phyloP scores from a whole-genome alignment of 306 rosid species.

The Begonia loranthoides region DNA sequence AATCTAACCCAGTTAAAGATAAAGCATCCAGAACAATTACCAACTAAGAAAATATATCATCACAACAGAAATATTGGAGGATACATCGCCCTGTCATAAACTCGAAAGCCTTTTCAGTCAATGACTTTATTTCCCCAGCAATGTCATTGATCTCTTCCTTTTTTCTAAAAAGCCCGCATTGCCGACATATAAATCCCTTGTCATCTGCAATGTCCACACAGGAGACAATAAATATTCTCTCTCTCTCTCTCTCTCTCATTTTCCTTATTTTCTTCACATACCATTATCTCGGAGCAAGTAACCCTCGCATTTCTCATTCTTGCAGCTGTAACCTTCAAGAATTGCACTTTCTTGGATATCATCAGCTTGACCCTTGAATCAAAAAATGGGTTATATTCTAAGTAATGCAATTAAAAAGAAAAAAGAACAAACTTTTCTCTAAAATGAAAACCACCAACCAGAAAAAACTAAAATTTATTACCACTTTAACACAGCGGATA shows the following conservation, averaged over 20 bases:
- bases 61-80: conserved; percentile 20
- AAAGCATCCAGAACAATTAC: conserved; percentile 17
- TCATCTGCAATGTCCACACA: conserved; percentile 32
- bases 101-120: conserved; percentile 36
- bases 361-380: conserved; percentile 53
- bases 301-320: conserved; percentile 51
- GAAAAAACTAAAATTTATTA: conserved; percentile 21
- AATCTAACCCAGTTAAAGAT: conserved; percentile 52
- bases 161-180: conserved; percentile 53
- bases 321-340: conserved; percentile 81
- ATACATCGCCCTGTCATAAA: conserved; percentile 39
- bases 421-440: conserved; percentile 4
- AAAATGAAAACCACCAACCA: conserved; percentile 4
- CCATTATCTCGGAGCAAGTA: conserved; percentile 68
- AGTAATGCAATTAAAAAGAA: conserved; percentile 1
- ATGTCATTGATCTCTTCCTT: conserved; percentile 50
- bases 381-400: conserved; percentile 24
- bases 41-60: neutral
- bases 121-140: conserved; percentile 43
- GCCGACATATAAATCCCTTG: conserved; percentile 62
- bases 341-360: conserved; percentile 68
- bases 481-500: conserved; percentile 60
- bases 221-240: neutral
- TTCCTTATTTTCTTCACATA: conserved; percentile 34
- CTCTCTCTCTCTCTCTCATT: neutral